These are phyloP conservation scores for Acacia acuminata DNA, from an alignment of 306 rosid species.

Conservation along the genomic window DNA sequence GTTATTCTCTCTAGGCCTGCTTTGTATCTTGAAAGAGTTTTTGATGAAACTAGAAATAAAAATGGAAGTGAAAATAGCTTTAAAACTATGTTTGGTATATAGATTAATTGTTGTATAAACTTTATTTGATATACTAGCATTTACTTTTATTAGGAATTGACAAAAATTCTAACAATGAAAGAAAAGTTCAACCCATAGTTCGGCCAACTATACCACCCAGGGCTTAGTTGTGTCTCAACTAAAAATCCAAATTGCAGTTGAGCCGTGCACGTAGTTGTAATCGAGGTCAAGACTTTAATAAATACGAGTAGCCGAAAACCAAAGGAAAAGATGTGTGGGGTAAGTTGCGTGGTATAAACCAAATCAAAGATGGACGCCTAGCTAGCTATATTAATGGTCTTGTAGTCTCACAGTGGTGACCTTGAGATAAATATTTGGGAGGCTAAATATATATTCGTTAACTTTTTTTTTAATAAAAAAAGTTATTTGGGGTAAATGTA, in stretches of 20 bases:
- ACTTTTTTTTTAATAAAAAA: too few relatives aligned
- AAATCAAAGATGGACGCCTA: too few relatives aligned
- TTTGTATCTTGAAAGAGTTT: neutral
- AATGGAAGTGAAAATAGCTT: neutral
- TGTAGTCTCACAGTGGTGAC: too few relatives aligned
- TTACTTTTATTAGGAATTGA: neutral
- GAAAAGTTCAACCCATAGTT: neutral
- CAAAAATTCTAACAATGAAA: neutral
- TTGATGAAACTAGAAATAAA: neutral
- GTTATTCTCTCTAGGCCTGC: neutral
- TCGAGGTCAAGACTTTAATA: neutral
- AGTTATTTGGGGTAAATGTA: too few relatives aligned
- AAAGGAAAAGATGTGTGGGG: neutral
- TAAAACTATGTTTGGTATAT: neutral
- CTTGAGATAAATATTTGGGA: too few relatives aligned
- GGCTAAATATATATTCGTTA: too few relatives aligned
- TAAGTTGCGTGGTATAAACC: slow-evolving; percentile 20
- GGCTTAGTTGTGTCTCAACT: too few relatives aligned
- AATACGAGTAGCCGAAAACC: neutral
- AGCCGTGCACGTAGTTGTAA: too few relatives aligned
- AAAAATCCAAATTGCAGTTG: too few relatives aligned
- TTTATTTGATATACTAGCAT: neutral
- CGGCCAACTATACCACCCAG: too few relatives aligned
- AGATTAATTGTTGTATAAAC: neutral
- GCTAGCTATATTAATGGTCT: too few relatives aligned